Percentiles rank a stretch among this genome's conserved stretches.
Conservation (phyloP, 179 eudicot species). For the Drosera spatulata region DNA sequence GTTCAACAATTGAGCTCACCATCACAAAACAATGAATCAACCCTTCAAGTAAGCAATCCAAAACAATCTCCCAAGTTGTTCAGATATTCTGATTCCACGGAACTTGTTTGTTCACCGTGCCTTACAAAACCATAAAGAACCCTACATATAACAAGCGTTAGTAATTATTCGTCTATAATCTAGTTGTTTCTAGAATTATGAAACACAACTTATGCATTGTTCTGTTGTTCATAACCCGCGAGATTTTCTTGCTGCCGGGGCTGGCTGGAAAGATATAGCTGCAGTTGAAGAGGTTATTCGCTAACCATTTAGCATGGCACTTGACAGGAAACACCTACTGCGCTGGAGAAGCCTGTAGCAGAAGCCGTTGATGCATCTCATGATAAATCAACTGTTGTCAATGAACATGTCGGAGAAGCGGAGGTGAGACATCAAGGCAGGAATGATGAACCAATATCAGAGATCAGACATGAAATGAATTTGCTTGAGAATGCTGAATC, state of each 20-base stretch:
- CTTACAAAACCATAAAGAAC: neutral
- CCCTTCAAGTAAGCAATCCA: neutral
- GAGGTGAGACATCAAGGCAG: neutral
- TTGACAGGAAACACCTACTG: conserved; percentile 1
- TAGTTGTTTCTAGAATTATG: neutral
- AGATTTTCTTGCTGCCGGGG: too few species aligned
- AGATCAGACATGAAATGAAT: too few species aligned
- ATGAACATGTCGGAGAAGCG: neutral
- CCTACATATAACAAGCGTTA: neutral
- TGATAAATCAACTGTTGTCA: neutral
- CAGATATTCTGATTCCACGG: neutral
- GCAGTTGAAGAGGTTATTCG: neutral
- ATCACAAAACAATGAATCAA: neutral
- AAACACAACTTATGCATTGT: neutral
- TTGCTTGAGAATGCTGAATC: too few species aligned
- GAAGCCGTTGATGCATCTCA: neutral
- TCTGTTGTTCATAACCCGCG: neutral
- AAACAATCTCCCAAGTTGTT: neutral
- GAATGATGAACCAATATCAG: neutral
- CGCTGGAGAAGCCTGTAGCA: neutral
- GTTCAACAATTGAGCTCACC: neutral
- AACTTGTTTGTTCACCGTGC: neutral
- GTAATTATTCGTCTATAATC: neutral
- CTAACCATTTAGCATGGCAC: neutral
- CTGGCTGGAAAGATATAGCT: too few species aligned